Base-by-base conservation (phyloP, 2,329 filamentous ascomycete species). In the Coniochaeta sp. region DNA sequence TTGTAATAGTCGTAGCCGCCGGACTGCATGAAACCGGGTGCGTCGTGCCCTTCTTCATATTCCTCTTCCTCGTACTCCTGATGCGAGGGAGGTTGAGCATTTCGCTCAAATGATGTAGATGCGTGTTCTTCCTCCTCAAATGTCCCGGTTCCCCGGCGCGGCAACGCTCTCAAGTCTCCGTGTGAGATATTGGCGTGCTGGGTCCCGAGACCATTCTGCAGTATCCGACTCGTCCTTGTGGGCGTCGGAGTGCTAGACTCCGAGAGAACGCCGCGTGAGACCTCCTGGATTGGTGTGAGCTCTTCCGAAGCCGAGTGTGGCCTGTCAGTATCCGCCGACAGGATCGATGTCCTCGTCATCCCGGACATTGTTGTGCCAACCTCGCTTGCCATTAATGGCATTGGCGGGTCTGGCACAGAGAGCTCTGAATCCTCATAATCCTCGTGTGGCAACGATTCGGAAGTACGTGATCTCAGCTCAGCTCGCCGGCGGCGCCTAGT, bases 341-440 rank as follows among this genome's bases (percentile, higher is more conserved):
- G 76, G 59, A 98, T 90, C 0, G 93, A 97, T 17, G 89, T 89
- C 66, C 93, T 83, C 0, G 93, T 98, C 60, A 97, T 74, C 58
- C 97, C 93, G 0, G 93, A 96, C 47, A 89, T 85, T 65, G 90
- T 89, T 12, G 54, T 57, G 11, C 54, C 54, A 61, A 96, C 84
- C 60, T 91, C 90, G 73, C 93, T 96, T 24, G 47, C 24, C 73
- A 89, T 88, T 63, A 96, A 81, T 2, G 93, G 93, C 88, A 97
- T 91, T 6, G 90, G 90, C 7, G 92, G 89, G 6, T 75, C 73
- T 11, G 79, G 79, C 16, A 90, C 83, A 34, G 54, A 57, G 58
- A 85, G 81, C 62, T 83, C 77, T 1, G 66, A 69, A 31, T 82
- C 78, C 6, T 82, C 82, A 43, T 80, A 79, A 12, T 81, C 80